These are phyloP conservation scores for Russula virescens DNA, from an alignment of 768 basidiomycete genomes.

Conservation along the genomic window DNA sequence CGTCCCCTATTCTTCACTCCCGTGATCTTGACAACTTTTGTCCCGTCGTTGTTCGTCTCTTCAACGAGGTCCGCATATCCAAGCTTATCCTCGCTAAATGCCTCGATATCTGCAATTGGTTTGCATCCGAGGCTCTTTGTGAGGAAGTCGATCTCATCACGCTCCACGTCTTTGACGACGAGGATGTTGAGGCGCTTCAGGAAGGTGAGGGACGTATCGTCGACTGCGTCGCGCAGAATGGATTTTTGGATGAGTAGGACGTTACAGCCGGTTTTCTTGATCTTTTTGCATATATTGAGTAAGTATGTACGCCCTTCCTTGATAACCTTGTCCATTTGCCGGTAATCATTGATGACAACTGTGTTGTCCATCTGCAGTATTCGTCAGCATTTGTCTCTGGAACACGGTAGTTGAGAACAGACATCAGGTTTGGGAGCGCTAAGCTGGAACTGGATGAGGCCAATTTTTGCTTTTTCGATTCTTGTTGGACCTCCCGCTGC, in stretches of 20 bases:
- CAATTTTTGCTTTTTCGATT: conserved; percentile 98
- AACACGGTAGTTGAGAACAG: conserved; percentile 29
- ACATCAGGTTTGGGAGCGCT: conserved; percentile 98
- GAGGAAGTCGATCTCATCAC: conserved; percentile 97
- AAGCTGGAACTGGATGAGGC: conserved; percentile 96
- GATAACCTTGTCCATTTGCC: conserved; percentile 99
- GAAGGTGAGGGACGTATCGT: conserved; percentile 95
- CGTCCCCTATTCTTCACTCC: conserved; percentile 92
- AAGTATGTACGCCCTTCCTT: conserved; percentile 98
- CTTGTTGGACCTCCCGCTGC: conserved; percentile 90
- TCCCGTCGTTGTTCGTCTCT: conserved; percentile 73
- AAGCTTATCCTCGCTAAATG: conserved; percentile 96
- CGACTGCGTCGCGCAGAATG: conserved; percentile 98
- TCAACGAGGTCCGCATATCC: conserved; percentile 95
- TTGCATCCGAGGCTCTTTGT: conserved; percentile 93
- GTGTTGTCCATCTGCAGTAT: conserved; percentile 93
- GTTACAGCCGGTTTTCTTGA: conserved; percentile 99
- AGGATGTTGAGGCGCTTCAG: conserved; percentile 95
- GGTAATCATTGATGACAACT: conserved; percentile 97
- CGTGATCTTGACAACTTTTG: conserved; percentile 90
- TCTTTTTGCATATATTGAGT: conserved; percentile 97
- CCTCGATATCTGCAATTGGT: conserved; percentile 95
- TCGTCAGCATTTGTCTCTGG: conserved; percentile 17
- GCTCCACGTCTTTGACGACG: conserved; percentile 94
- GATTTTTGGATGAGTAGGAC: conserved; percentile 99